Percentiles rank a stretch among this genome's conserved stretches.
Evolutionary conservation across 768 basidiomycete species (phyloP).

Genomic region (Stropharia rugosoannulata): DNA sequence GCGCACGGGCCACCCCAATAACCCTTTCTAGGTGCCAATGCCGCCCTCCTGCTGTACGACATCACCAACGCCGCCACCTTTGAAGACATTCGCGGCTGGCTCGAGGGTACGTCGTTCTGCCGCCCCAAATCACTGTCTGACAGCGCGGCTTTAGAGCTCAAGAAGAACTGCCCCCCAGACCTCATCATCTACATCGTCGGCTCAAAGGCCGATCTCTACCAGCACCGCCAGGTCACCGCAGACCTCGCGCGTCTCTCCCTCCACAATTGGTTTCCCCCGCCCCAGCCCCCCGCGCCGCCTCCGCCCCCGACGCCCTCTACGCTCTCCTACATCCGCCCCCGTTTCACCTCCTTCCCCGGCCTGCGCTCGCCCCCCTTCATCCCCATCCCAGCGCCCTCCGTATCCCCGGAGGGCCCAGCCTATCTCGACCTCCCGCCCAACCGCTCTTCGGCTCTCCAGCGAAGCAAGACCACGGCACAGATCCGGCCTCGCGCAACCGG

Average conservation of each 20-base stretch:
- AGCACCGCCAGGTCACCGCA: slow-evolving; percentile 72
- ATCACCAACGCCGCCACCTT: slow-evolving; percentile 88
- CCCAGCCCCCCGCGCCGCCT: slow-evolving; percentile 63
- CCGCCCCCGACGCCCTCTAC: slow-evolving; percentile 62
- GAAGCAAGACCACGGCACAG: slow-evolving; percentile 47
- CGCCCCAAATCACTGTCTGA: slow-evolving; percentile 22
- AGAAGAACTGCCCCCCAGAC: slow-evolving; percentile 86
- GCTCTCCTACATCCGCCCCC: slow-evolving; percentile 74
- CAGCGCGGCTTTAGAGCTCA: slow-evolving; percentile 59
- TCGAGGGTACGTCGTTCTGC: slow-evolving; percentile 57
- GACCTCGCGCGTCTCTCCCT: slow-evolving; percentile 83
- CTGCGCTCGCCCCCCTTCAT: slow-evolving; percentile 57
- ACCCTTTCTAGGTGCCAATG: slow-evolving; percentile 69
- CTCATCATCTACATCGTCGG: slow-evolving; percentile 95
- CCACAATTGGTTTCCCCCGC: slow-evolving; percentile 87
- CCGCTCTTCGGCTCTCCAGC: slow-evolving; percentile 50
- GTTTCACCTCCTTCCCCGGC: slow-evolving; percentile 72
- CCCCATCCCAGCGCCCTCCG: slow-evolving; percentile 41
- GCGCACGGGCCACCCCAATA: slow-evolving; percentile 17
- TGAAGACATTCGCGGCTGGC: slow-evolving; percentile 90
- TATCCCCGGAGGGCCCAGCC: slow-evolving; percentile 57
- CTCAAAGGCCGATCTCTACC: slow-evolving; percentile 81
- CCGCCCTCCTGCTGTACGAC: slow-evolving; percentile 92
- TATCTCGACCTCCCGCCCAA: slow-evolving; percentile 61
- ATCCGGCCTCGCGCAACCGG: slow-evolving; percentile 48